Evolutionary conservation across 176 grass and related monocot genomes (phyloP), one percentile per base, ranked within the genome.

Genomic region (Lolium perenne): DNA sequence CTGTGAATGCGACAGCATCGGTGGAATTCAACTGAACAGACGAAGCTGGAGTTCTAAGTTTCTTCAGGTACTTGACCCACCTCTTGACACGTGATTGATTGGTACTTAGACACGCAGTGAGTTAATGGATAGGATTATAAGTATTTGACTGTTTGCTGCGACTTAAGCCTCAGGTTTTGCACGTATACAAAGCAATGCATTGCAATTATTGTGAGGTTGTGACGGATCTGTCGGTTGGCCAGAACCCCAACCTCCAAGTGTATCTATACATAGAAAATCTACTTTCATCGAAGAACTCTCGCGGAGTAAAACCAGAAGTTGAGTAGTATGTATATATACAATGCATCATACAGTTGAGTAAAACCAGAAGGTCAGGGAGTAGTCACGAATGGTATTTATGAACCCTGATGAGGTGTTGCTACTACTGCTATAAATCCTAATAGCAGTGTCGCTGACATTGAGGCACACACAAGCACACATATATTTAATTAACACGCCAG

Each of bases 141-240:
- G 48, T 91, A 87, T 87, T 87, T 53, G 72, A 75, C 47, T 51
- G 72, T 51, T 75, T 64, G 75, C 80, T 91, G 74, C 68, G 49
- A 87, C 89, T 64, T 81, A 61, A 10, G 82, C 84, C 69, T 84
- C 85, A 51, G 77, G 6, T 48, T 81, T 85, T 72, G 90, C 71
- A 77, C 60, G 70, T 80, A 71, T 85, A 22, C 61, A 16, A 82
- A 91, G 71, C 82, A 85, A 80, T n/a, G 16, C 26, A 0, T 56
- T 40, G 77, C 82, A 85, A 78, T 91, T 81, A 82, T 85, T 77
- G 53, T 40, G 26, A 45, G 86, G 25, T 20, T 10, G 85, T 64
- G 71, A 88, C 70, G 25, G 70, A 80, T 78, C 63, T 78, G 70
- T 88, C 70, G 89, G 89, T 91, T 56, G 85, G 79, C 74, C 74